A percentile compares a stretch with the other conserved stretches of the same genome.
Conservation (phyloP, 225 moss, liverwort and hornwort species). For the Polytrichum formosum region DNA sequence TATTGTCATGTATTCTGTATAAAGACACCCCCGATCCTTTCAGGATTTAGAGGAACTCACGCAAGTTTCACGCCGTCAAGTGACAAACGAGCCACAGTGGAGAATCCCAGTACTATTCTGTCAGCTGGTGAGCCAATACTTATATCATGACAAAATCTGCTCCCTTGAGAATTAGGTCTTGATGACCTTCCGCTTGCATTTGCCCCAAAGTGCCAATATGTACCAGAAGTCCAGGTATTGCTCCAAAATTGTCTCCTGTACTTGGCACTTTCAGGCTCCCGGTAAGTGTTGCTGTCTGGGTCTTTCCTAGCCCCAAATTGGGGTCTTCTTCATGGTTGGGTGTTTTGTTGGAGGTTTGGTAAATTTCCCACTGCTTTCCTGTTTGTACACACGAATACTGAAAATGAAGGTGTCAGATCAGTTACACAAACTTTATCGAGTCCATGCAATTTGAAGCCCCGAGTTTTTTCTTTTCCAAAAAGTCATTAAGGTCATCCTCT, state of each 20-base stretch:
- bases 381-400: background rate
- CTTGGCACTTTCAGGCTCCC: constrained; percentile 43
- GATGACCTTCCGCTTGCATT: constrained; percentile 22
- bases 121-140: constrained; percentile 36
- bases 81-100: constrained; percentile 46
- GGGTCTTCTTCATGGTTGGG: constrained; percentile 32
- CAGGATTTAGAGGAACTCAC: constrained; percentile 27
- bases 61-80: constrained; percentile 49
- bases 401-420: too few relatives aligned
- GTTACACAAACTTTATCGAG: too few relatives aligned
- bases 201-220: constrained; percentile 23
- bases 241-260: constrained; percentile 41
- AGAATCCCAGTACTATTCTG: constrained; percentile 47
- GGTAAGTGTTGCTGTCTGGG: background rate
- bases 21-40: too few relatives aligned
- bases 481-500: too few relatives aligned
- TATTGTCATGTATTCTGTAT: too few relatives aligned
- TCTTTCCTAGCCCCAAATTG: constrained; percentile 16
- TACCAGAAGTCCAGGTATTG: constrained; percentile 23
- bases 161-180: constrained; percentile 21
- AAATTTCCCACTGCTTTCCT: constrained; percentile 40
- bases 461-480: too few relatives aligned
- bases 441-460: too few relatives aligned
- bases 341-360: constrained; percentile 5
- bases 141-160: background rate